A percentile compares a stretch with the other conserved stretches of the same genome.
phyloP scores from a whole-genome alignment of 1,284 basidiomycete species.

The Moesziomyces globuligerus region DNA sequence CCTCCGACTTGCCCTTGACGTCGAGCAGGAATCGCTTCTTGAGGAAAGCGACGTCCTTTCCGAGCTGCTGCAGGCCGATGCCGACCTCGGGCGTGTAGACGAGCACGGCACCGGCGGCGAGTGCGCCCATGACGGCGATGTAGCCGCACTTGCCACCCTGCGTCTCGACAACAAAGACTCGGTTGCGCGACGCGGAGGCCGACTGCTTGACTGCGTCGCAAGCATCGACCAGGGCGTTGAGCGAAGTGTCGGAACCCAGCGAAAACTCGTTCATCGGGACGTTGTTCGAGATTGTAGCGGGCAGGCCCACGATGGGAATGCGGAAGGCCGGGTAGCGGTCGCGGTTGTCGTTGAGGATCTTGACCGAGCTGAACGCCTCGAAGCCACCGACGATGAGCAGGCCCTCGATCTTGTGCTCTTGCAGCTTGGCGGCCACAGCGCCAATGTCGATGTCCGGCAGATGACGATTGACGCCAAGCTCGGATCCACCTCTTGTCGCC shows the following conservation, averaged over 20 bases:
- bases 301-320: constrained; percentile 62
- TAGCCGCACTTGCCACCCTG: constrained; percentile 97
- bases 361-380: constrained; percentile 85
- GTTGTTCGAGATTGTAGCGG: constrained; percentile 95
- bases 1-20: constrained; percentile 87
- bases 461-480: constrained; percentile 93
- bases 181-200: constrained; percentile 90
- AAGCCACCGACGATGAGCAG: constrained; percentile 94
- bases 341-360: constrained; percentile 81
- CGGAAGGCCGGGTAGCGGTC: constrained; percentile 88
- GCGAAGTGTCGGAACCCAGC: constrained; percentile 90
- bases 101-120: constrained; percentile 90
- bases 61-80: constrained; percentile 82
- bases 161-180: constrained; percentile 97
- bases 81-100: constrained; percentile 95
- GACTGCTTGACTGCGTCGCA: constrained; percentile 99
- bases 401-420: constrained; percentile 82
- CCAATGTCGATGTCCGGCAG: constrained; percentile 87
- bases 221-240: constrained; percentile 96
- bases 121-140: constrained; percentile 90
- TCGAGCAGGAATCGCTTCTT: constrained; percentile 87
- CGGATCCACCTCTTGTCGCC: constrained; percentile 96
- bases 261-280: constrained; percentile 96
- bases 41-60: constrained; percentile 87
- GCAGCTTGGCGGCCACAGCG: constrained; percentile 83